Conservation (phyloP, 2,329 filamentous ascomycete genomes). For the Trichophyton schoenleinii region DNA sequence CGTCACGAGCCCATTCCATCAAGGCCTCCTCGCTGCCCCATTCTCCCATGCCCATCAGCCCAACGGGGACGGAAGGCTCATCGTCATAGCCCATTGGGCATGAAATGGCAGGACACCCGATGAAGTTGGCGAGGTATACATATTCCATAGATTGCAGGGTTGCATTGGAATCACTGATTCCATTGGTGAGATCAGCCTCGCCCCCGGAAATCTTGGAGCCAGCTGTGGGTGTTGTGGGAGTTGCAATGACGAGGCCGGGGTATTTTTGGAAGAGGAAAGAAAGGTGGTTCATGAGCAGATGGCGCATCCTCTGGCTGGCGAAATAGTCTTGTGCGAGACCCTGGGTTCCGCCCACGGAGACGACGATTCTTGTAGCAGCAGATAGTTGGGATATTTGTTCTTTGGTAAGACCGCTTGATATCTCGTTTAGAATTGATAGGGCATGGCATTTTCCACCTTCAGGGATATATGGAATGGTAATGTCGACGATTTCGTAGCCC, state of each 20-base stretch:
- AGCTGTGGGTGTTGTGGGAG: slow-evolving; percentile 61
- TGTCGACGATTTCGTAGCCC: slow-evolving; percentile 34
- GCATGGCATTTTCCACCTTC: slow-evolving; percentile 67
- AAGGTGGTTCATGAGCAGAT: slow-evolving; percentile 66
- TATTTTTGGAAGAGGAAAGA: slow-evolving; percentile 56
- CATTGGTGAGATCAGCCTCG: slow-evolving; percentile 44
- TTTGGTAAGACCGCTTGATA: slow-evolving; percentile 39
- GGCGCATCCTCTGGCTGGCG: slow-evolving; percentile 59
- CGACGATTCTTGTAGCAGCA: slow-evolving; percentile 55
- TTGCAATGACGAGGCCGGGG: slow-evolving; percentile 65
- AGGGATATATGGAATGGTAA: slow-evolving; percentile 45
- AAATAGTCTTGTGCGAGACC: slow-evolving; percentile 59
- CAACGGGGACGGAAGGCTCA: slow-evolving; percentile 33
- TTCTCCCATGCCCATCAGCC: slow-evolving; percentile 43
- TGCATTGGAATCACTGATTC: slow-evolving; percentile 60
- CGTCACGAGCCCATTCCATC: slow-evolving; percentile 42
- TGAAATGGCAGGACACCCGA: slow-evolving; percentile 61
- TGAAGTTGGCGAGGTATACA: slow-evolving; percentile 73
- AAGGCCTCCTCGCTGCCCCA: slow-evolving; percentile 43
- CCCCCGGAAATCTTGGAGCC: slow-evolving; percentile 59
- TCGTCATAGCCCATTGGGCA: slow-evolving; percentile 63
- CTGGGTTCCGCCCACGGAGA: slow-evolving; percentile 48
- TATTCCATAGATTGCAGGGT: slow-evolving; percentile 73
- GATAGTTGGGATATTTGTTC: slow-evolving; percentile 47
- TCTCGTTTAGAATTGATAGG: slow-evolving; percentile 63